These are phyloP conservation scores for Sphaerostilbella broomeana DNA, from an alignment of 2,329 filamentous ascomycete species.

Conservation along the genomic window DNA sequence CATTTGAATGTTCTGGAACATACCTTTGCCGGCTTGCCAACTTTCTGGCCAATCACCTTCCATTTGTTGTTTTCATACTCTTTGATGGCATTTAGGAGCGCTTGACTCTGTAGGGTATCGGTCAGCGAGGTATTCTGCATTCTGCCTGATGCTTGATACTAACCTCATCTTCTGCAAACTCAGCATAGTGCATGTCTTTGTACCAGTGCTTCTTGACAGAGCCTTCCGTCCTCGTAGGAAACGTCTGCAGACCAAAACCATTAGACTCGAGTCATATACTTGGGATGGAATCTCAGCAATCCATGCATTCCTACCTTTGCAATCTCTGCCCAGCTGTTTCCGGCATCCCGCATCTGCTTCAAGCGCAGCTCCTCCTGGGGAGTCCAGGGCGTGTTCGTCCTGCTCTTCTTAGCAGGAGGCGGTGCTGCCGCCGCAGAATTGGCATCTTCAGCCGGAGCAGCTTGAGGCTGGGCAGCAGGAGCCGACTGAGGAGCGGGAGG, in stretches of 20 bases:
- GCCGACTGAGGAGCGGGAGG: conserved; percentile 26
- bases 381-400: conserved; percentile 99
- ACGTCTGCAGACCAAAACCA: conserved; percentile 57
- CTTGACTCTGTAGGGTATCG: conserved; percentile 52
- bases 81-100: conserved; percentile 87
- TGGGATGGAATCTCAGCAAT: too few species aligned
- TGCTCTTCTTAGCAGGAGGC: conserved; percentile 76
- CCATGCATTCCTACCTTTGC: conserved; percentile 85
- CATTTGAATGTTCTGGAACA: not conserved
- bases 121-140: conserved; percentile 10
- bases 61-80: conserved; percentile 99
- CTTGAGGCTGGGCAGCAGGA: conserved; percentile 22
- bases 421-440: conserved; percentile 28
- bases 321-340: conserved; percentile 95
- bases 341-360: conserved; percentile 89
- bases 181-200: conserved; percentile 99
- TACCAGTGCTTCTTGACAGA: conserved; percentile 99
- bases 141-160: conserved; percentile 24
- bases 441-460: conserved; percentile 26
- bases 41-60: conserved; percentile 94
- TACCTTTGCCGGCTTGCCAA: conserved; percentile 91
- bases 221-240: conserved; percentile 87
- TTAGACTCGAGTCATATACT: conserved; percentile 10
- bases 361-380: conserved; percentile 86
- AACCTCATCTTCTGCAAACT: conserved; percentile 97